phyloP scores from a whole-genome alignment of 371 early-diverging fungal species.

The Apophysomyces ossiformis region DNA sequence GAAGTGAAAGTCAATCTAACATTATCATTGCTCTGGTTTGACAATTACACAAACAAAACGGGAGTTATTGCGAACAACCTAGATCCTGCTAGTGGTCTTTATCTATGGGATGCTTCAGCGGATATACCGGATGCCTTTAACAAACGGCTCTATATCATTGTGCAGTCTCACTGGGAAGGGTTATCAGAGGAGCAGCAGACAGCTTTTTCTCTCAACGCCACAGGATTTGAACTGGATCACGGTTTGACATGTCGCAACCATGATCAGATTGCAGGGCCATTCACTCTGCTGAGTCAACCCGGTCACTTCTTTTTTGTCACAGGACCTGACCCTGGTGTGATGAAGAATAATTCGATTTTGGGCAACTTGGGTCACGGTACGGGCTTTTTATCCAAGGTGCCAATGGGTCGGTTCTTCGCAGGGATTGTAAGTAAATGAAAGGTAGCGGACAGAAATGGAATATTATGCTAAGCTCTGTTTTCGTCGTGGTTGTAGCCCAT shows the following conservation, averaged over 20 bases:
- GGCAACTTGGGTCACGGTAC: conserved; percentile 5
- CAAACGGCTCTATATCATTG: conserved; percentile 13
- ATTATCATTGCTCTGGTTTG: conserved; percentile 10
- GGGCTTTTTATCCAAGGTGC: conserved; percentile 9
- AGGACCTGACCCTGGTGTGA: conserved; percentile 20
- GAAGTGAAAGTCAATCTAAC: neutral
- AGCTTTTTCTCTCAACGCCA: neutral
- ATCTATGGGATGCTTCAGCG: conserved; percentile 15
- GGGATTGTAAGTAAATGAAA: conserved; percentile 14
- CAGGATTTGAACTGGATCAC: neutral
- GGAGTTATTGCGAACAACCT: conserved; percentile 12
- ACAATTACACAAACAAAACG: conserved; percentile 14
- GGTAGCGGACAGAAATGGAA: neutral
- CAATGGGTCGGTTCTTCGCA: conserved; percentile 16
- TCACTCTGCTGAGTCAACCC: conserved; percentile 15
- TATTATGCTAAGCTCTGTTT: neutral
- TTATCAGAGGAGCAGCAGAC: neutral
- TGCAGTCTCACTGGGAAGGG: neutral
- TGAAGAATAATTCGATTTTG: neutral
- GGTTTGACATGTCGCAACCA: conserved; percentile 9
- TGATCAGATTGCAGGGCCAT: conserved; percentile 17
- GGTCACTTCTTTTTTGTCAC: conserved; percentile 18
- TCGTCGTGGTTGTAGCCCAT: conserved; percentile 13
- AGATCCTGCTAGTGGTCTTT: conserved; percentile 15
- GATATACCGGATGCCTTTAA: neutral